These are phyloP conservation scores for Biancaea sappan DNA, from an alignment of 306 rosid genomes.

Conservation along the genomic window DNA sequence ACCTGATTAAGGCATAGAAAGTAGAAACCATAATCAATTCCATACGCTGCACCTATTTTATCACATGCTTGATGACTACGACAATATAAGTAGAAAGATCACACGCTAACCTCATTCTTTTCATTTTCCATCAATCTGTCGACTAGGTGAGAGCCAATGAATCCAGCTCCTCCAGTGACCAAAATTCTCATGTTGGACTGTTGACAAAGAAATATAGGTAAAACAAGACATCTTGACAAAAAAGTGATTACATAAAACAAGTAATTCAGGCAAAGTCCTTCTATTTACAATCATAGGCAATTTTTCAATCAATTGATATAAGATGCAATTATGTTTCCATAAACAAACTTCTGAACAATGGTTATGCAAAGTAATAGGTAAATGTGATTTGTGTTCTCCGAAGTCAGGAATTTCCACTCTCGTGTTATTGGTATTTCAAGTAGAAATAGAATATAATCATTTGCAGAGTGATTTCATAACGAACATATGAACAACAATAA, in stretches of 20 bases:
- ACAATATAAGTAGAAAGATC: constrained; percentile 22
- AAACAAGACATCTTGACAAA: constrained; percentile 18
- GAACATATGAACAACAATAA: background rate
- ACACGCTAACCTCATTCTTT: constrained; percentile 75
- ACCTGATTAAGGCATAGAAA: constrained; percentile 54
- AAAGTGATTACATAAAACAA: background rate
- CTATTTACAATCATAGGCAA: constrained; percentile 3
- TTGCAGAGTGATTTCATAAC: constrained; percentile 9
- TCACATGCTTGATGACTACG: background rate
- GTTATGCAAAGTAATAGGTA: background rate
- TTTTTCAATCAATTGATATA: constrained; percentile 22
- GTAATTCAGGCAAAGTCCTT: background rate
- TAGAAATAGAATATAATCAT: background rate
- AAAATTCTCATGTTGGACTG: constrained; percentile 96
- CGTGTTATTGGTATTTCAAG: background rate
- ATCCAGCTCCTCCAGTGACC: constrained; percentile 99
- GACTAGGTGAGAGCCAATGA: constrained; percentile 96
- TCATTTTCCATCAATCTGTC: constrained; percentile 96
- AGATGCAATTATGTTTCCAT: background rate
- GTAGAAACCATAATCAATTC: constrained; percentile 8
- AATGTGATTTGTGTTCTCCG: background rate
- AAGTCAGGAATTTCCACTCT: background rate
- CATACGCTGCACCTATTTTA: background rate
- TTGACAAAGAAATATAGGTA: constrained; percentile 23
- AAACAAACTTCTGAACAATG: constrained; percentile 1